Evolutionary conservation across 495 filamentous ascomycete genomes (phyloP), one percentile per base, ranked within the genome.

Genomic region (Jackrogersella minutella): DNA sequence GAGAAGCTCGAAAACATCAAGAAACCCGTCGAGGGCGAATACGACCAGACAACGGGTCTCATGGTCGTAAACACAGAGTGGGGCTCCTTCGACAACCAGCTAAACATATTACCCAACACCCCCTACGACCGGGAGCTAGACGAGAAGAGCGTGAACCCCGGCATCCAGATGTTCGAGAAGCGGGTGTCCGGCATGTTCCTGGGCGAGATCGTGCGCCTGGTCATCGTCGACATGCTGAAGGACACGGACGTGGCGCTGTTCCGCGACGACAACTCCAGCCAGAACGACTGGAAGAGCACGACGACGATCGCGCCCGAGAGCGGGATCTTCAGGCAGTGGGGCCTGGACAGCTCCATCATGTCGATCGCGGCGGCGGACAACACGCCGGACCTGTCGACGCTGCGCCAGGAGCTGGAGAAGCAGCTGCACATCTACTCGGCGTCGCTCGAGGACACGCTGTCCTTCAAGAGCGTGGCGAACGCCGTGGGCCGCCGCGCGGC

Each of bases 1-100:
- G 90, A 93, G 78, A 90, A 91, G 73, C 72, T 91, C 10, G 69
- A 77, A 49, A 87, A 88, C 26, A 81, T 92, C 64, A 89, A 84
- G 60, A 93, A 92, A 74, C 81, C 88, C 28, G 73, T 86, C 37
- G 74, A 79, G 26, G 84, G 86, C 24, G 83, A 88, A 17, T 96
- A 90, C 67, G 93, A 98, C 76, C 86, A 84, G 44, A 87, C 86
- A 3, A 96, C 93, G 0, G 93, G 93, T 16, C 86, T 93, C 56
- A 99, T 99, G 95, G 92, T 99, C 56, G 87, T 99, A 75, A 99
- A 99, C 77, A 94, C 92, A 2, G 95, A 99, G 79, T 99, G 95
- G 95, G 95, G 95, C 54, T 96, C 91, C 58, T 99, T 99, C 71
- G 95, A 99, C 79, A 99, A 98, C 81, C 84, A 90, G 64, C 84